These are phyloP conservation scores for Pleurotus citrinopileatus DNA, from an alignment of 768 basidiomycete species.

Conservation along the genomic window DNA sequence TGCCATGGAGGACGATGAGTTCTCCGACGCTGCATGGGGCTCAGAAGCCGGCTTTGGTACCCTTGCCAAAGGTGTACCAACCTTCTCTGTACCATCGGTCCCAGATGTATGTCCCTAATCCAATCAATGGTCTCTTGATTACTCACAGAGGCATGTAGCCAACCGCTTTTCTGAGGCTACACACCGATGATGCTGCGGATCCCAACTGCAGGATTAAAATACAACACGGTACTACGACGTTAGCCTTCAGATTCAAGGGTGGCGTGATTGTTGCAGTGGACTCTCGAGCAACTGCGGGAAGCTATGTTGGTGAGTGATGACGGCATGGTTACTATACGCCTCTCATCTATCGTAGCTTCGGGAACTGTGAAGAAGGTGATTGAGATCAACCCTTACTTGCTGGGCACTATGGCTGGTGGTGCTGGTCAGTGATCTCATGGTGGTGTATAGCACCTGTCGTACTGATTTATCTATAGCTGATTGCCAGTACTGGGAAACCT, in stretches of 20 bases:
- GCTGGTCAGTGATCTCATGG: constrained; percentile 63
- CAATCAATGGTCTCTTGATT: not conserved
- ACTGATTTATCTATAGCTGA: constrained; percentile 54
- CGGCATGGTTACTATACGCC: not conserved
- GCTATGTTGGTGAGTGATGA: constrained; percentile 80
- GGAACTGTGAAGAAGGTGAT: constrained; percentile 99
- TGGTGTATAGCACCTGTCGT: not conserved
- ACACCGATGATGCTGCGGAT: constrained; percentile 95
- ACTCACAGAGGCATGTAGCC: constrained; percentile 51
- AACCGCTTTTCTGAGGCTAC: constrained; percentile 82
- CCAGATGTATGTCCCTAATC: constrained; percentile 63
- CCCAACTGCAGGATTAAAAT: constrained; percentile 96
- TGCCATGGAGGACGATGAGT: constrained; percentile 59
- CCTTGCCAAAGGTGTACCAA: constrained; percentile 66
- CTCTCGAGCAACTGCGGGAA: constrained; percentile 95
- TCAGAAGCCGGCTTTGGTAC: constrained; percentile 82
- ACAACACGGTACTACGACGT: constrained; percentile 96
- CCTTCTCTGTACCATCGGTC: constrained; percentile 70
- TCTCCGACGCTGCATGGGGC: constrained; percentile 75
- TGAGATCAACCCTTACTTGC: constrained; percentile 96
- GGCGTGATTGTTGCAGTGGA: constrained; percentile 99
- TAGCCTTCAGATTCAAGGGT: constrained; percentile 95
- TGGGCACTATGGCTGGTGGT: constrained; percentile 99
- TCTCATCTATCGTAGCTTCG: constrained; percentile 54
- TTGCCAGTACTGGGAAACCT: constrained; percentile 98